Evolutionary conservation across 805 yeast genomes (phyloP).

Genomic region (Saccharomyces jurei): DNA sequence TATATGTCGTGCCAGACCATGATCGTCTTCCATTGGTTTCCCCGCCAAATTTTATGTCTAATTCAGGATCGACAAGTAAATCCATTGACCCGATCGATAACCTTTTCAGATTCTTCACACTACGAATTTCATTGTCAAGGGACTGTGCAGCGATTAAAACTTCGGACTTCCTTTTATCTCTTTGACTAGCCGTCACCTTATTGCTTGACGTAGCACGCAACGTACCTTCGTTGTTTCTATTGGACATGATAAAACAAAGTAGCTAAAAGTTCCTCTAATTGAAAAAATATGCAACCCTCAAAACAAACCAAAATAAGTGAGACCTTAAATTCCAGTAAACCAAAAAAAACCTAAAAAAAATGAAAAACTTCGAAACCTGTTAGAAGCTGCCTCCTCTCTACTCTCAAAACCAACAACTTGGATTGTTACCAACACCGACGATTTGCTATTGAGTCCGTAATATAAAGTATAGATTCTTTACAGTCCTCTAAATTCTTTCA

Average conservation of each 20-base stretch:
- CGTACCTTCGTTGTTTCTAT: not conserved
- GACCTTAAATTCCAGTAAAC: not conserved
- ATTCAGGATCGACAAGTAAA: slow-evolving; percentile 55
- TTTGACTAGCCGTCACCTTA: not conserved
- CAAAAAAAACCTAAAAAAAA: not conserved
- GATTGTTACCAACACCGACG: not conserved
- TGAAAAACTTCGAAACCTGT: not conserved
- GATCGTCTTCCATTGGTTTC: slow-evolving; percentile 5
- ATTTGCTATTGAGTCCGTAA: not conserved
- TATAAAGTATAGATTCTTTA: not conserved
- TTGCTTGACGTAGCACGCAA: not conserved
- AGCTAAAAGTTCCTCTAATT: not conserved
- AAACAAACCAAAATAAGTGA: not conserved
- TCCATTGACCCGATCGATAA: slow-evolving; percentile 54
- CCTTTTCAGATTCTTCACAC: slow-evolving; percentile 67
- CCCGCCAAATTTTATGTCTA: slow-evolving; percentile 37
- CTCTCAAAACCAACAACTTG: not conserved
- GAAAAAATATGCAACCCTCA: not conserved
- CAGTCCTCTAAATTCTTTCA: not conserved
- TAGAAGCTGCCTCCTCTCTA: not conserved
- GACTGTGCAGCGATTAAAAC: slow-evolving; percentile 61
- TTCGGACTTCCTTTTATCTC: slow-evolving; percentile 32
- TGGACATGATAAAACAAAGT: not conserved
- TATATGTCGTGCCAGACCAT: slow-evolving; percentile 1
- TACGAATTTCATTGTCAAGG: slow-evolving; percentile 62